Conservation (phyloP, 2,329 filamentous ascomycete genomes). For the Fusarium sp. region DNA sequence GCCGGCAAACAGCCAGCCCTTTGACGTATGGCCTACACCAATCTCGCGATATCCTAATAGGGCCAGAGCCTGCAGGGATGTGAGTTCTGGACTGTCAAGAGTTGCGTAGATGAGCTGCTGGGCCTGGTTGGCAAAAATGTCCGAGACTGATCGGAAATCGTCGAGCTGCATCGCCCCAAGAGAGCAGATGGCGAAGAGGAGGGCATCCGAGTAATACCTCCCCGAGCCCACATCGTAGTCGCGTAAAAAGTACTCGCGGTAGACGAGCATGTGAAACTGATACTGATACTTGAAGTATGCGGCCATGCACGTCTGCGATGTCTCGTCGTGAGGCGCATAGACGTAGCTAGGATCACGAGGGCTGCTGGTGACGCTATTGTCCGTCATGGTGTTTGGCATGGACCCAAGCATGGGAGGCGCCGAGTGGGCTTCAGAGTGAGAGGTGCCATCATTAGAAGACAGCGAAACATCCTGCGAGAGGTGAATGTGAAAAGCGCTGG, state of each 20-base stretch:
- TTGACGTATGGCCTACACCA: conserved; percentile 59
- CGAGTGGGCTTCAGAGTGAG: conserved; percentile 27
- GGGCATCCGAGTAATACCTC: conserved; percentile 62
- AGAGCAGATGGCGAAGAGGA: conserved; percentile 62
- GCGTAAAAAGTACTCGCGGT: conserved; percentile 62
- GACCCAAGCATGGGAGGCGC: conserved; percentile 17
- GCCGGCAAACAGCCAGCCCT: conserved; percentile 64
- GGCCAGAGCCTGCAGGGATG: conserved; percentile 58
- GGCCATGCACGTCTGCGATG: conserved; percentile 59
- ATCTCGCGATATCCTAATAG: conserved; percentile 61
- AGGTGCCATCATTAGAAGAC: conserved; percentile 20
- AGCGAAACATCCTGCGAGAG: conserved; percentile 46
- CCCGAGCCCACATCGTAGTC: conserved; percentile 61
- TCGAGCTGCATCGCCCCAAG: conserved; percentile 61
- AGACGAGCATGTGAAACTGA: conserved; percentile 62
- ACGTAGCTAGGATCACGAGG: conserved; percentile 45
- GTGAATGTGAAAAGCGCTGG: conserved; percentile 59
- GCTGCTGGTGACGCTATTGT: conserved; percentile 30
- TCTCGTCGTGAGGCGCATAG: conserved; percentile 58
- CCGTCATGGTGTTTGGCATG: conserved; percentile 10
- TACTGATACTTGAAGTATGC: conserved; percentile 62
- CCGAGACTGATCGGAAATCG: conserved; percentile 54
- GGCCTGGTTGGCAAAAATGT: conserved; percentile 58
- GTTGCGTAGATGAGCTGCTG: conserved; percentile 58
- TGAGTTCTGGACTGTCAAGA: conserved; percentile 60